phyloP scores from a whole-genome alignment of 192 early-diverging fungal species.

The Coemansia sp. region DNA sequence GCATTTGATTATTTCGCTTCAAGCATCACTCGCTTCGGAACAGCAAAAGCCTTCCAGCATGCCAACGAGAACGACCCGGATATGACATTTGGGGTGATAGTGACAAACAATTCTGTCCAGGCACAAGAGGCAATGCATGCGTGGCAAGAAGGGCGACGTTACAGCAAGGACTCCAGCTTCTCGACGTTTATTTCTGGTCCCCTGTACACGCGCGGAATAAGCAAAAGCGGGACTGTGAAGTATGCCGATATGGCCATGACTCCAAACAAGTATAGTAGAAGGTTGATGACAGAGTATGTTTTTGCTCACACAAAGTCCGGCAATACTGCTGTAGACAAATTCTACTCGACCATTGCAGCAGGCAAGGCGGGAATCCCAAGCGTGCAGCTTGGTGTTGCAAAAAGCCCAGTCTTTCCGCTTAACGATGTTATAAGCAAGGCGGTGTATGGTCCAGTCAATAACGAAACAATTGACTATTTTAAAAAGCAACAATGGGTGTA shows the following conservation, averaged over 20 bases:
- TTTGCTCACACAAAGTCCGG: background rate
- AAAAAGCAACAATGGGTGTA: background rate
- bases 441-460: background rate
- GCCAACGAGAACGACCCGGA: conserved; percentile 1
- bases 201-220: background rate
- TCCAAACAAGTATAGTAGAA: background rate
- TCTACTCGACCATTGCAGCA: conserved; percentile 1
- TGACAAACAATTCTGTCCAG: background rate
- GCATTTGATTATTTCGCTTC: background rate
- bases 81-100: background rate
- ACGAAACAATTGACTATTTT: background rate
- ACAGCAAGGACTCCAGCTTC: background rate
- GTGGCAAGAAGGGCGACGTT: background rate
- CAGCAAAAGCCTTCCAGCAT: background rate
- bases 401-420: background rate
- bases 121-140: background rate
- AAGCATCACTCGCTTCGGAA: background rate
- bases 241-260: background rate
- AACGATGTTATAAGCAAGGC: background rate
- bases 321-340: background rate
- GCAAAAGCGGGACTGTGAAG: background rate
- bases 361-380: background rate
- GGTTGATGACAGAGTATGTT: background rate
- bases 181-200: background rate
- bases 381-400: background rate